Percentiles rank a stretch among this genome's conserved stretches.
These are phyloP conservation scores for Plasmodiophora brassicae DNA, from an alignment of 208 protist species.

Conservation along the genomic window DNA sequence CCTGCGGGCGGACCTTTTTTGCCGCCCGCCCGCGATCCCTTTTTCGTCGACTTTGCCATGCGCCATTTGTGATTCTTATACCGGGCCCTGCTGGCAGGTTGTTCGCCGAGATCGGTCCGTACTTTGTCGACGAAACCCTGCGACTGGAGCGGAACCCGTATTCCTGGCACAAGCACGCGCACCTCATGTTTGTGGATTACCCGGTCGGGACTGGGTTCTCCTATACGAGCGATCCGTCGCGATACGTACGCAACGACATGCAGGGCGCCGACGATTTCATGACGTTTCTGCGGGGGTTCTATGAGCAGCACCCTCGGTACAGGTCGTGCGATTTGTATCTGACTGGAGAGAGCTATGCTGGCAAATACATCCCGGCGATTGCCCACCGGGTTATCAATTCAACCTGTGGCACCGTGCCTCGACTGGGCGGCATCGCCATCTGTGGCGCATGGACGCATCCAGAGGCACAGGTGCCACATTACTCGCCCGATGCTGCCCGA, in stretches of 20 bases:
- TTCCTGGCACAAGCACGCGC: neutral
- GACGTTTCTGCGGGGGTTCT: neutral
- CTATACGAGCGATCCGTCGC: neutral
- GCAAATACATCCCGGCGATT: conserved; percentile 33
- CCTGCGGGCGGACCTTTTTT: no score
- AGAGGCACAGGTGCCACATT: neutral
- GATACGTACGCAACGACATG: neutral
- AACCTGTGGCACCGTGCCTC: no score
- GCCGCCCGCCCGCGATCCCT: no score
- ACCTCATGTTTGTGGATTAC: conserved; percentile 28
- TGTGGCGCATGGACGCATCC: conserved; percentile 17
- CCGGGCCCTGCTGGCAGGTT: no score
- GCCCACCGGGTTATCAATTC: conserved; percentile 8
- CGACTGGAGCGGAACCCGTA: neutral
- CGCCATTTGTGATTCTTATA: no score
- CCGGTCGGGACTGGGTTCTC: conserved; percentile 30
- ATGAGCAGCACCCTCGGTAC: neutral
- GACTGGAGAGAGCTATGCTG: conserved; percentile 27
- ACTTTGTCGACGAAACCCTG: conserved; percentile 8
- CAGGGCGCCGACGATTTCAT: conserved; percentile 15
- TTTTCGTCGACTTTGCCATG: no score
- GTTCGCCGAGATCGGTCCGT: conserved; percentile 27
- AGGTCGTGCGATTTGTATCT: conserved; percentile 8
- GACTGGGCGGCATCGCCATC: neutral
- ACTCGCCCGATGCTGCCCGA: neutral